Evolutionary conservation across 176 grass and related monocot species (phyloP), one percentile per base, ranked within the genome.

Genomic region (Paspalum notatum): DNA sequence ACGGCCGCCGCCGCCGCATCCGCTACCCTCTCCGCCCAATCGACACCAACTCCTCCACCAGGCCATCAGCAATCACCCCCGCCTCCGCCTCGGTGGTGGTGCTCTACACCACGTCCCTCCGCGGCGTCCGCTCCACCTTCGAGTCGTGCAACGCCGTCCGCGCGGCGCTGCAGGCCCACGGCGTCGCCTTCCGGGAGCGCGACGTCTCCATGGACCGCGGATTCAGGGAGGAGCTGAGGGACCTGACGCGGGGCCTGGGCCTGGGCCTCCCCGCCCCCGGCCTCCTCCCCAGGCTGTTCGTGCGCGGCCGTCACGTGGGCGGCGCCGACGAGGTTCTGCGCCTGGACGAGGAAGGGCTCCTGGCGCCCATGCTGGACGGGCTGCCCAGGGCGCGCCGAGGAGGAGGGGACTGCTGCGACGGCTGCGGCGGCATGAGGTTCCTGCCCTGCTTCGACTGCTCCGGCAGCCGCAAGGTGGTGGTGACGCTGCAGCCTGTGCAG

Each of bases 171-270:
- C 78, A 88, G 78, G 89, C 74, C 9, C 62, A 87, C 60, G 84
- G 87, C n/a, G 76, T 93, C 40, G 82, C 80, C 57, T 83, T 90
- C 66, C 63, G 80, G 72, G 91, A 93, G 65, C 87, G 91, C 24
- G 91, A 93, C 82, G 87, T 93, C 12, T 93, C 91, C 26, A 93
- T 93, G 91, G 91, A 93, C 82, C 73, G 85, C 44, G 91, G 87
- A 14, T 93, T 93, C 80, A 55, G 87, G 83, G 91, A 93, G 12
- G 91, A 93, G 76, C 87, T 93, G 4, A 60, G 66, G 26, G 47
- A 49, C 45, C 78, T 83, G 50, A 60, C 12, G 57, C 22, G 24
- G 22, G 56, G 55, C n/a, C 9, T 58, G 53, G 18, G 20, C n/a
- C 72, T 0, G 5, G 41, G 9, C 10, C 42, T 8, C 18, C 12